phyloP scores from a whole-genome alignment of 371 early-diverging fungal species.

The Mucor sp. region DNA sequence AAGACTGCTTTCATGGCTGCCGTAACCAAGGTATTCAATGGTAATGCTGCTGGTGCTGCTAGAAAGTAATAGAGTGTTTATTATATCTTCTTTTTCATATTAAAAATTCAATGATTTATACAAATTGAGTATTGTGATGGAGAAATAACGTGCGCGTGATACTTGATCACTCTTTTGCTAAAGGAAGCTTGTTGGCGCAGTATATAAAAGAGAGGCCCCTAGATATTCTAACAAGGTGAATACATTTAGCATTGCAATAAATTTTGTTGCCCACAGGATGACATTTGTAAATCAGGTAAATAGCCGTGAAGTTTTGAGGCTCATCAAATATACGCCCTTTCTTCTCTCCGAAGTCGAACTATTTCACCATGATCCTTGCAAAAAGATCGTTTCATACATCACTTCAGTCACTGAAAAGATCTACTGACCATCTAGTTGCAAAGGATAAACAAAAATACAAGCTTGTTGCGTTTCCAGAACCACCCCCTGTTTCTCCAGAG shows the following conservation, averaged over 20 bases:
- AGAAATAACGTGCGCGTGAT: too few relatives aligned
- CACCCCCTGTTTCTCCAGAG: conserved; percentile 12
- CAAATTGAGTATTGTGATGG: neutral
- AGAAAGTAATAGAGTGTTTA: conserved; percentile 16
- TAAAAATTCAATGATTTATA: neutral
- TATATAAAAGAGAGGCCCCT: too few relatives aligned
- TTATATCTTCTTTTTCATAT: neutral
- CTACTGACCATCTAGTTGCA: conserved; percentile 9
- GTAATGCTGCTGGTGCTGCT: conserved; percentile 14
- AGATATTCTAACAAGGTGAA: too few relatives aligned
- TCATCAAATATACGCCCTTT: neutral
- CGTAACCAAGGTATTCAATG: conserved; percentile 30
- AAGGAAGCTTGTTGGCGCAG: too few relatives aligned
- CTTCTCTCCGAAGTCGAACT: neutral
- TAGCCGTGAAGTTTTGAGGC: neutral
- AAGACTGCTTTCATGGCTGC: conserved; percentile 39
- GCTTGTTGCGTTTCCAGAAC: conserved; percentile 34
- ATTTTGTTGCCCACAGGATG: neutral
- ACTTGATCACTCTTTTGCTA: too few relatives aligned
- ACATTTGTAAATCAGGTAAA: neutral
- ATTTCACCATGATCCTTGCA: conserved; percentile 13
- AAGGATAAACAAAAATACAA: conserved; percentile 18
- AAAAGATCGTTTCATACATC: conserved; percentile 9
- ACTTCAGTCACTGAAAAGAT: conserved; percentile 4
- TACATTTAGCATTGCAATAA: too few relatives aligned